Evolutionary conservation across 129 eudicot species (phyloP).

Genomic region (Ambrosia artemisiifolia): DNA sequence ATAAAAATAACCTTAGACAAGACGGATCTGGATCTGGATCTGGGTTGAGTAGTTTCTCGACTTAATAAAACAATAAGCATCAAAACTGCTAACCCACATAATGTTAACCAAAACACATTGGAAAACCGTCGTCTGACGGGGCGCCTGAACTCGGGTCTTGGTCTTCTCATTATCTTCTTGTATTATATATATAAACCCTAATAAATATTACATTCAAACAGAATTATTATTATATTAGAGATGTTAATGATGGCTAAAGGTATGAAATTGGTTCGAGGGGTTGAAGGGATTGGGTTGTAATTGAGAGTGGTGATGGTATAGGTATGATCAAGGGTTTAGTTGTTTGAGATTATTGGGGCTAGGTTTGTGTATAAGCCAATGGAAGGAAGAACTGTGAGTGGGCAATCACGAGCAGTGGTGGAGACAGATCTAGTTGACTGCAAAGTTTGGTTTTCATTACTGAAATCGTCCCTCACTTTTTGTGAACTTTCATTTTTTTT

Average conservation of each 20-base stretch:
- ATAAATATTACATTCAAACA: conserved; percentile 17
- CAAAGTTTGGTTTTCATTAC: not conserved
- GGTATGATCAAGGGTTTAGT: not conserved
- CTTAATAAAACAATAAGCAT: conserved; percentile 61
- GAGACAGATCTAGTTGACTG: conserved; percentile 33
- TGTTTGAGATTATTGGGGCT: not conserved
- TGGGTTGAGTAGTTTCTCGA: conserved; percentile 51
- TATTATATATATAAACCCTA: conserved; percentile 16
- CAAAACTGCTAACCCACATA: conserved; percentile 63
- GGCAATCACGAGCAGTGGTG: conserved; percentile 19
- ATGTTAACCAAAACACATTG: conserved; percentile 62
- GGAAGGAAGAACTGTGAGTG: conserved; percentile 3
- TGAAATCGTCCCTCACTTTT: not conserved
- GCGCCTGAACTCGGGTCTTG: conserved; percentile 69
- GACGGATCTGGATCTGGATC: conserved; percentile 66
- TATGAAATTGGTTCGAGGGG: conserved; percentile 8
- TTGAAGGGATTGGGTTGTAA: not conserved
- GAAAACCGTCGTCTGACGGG: conserved; percentile 66
- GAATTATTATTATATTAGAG: not conserved
- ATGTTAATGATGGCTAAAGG: not conserved
- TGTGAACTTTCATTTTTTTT: not conserved
- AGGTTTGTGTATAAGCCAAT: not conserved
- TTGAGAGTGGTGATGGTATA: not conserved
- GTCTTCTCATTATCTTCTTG: conserved; percentile 56
- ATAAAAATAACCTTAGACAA: conserved; percentile 53